These are phyloP conservation scores for Jamesozyma piceae DNA, from an alignment of 805 yeast genomes.

Conservation along the genomic window DNA sequence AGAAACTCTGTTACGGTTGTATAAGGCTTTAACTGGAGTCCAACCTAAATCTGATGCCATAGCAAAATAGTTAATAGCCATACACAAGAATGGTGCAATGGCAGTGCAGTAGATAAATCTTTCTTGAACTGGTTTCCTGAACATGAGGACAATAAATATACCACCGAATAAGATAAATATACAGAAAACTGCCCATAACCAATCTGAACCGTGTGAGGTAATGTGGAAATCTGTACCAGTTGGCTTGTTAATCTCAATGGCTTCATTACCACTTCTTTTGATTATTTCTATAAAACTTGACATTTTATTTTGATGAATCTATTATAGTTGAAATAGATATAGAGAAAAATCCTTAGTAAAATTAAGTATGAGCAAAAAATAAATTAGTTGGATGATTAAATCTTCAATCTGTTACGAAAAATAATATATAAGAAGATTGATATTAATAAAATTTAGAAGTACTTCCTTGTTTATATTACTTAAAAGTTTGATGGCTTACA, in stretches of 20 bases:
- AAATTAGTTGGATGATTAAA: not conserved
- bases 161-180: constrained; percentile 34
- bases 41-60: constrained; percentile 55
- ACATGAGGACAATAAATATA: constrained; percentile 21
- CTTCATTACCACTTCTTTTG: constrained; percentile 33
- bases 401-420: no score
- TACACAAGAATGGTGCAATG: constrained; percentile 36
- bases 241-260: constrained; percentile 38
- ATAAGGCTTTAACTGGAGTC: constrained; percentile 40
- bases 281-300: constrained; percentile 3
- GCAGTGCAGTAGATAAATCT: constrained; percentile 34
- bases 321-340: not conserved
- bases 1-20: constrained; percentile 37
- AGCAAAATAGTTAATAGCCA: constrained; percentile 45
- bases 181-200: constrained; percentile 58
- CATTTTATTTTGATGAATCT: constrained; percentile 1
- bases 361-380: not conserved
- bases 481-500: no score
- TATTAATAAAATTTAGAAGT: no score
- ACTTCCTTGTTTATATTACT: no score
- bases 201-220: constrained; percentile 54
- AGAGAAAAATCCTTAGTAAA: no score
- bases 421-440: no score
- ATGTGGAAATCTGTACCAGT: constrained; percentile 42
- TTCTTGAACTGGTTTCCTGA: constrained; percentile 25